These are phyloP conservation scores for Rhizopus arrhizus DNA, from an alignment of 371 early-diverging fungal species.

Conservation along the genomic window DNA sequence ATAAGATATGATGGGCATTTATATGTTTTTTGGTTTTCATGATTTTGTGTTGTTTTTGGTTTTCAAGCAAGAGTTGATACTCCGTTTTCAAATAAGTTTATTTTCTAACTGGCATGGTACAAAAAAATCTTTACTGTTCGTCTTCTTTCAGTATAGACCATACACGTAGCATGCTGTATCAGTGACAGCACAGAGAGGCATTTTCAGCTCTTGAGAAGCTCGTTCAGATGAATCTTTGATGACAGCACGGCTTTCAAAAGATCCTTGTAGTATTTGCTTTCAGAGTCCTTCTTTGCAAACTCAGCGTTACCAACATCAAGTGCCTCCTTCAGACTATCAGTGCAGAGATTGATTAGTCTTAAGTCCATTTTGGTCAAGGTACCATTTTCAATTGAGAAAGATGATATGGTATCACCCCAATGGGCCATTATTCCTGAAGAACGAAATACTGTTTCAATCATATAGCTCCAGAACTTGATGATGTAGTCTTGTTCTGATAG, in stretches of 20 bases:
- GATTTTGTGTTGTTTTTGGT: too few species aligned
- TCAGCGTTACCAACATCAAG: constrained; percentile 12
- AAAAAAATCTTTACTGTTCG: too few species aligned
- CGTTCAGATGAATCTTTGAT: constrained; percentile 11
- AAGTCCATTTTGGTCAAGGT: constrained; percentile 2
- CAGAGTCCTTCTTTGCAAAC: constrained; percentile 8
- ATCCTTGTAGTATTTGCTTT: constrained; percentile 12
- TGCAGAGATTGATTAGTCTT: background rate
- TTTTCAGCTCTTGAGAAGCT: too few species aligned
- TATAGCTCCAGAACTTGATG: constrained; percentile 9
- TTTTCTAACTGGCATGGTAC: too few species aligned
- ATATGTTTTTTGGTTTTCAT: too few species aligned
- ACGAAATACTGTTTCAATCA: constrained; percentile 6
- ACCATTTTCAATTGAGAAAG: constrained; percentile 2
- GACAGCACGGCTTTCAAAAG: constrained; percentile 7
- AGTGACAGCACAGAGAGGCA: too few species aligned
- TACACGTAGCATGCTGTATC: too few species aligned
- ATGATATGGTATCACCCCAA: constrained; percentile 18
- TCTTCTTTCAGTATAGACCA: too few species aligned
- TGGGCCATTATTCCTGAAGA: constrained; percentile 9
- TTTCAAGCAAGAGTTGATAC: too few species aligned
- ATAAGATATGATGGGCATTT: too few species aligned
- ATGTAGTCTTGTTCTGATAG: constrained; percentile 9
- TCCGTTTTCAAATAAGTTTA: too few species aligned
- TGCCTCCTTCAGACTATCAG: background rate